Base-by-base conservation (phyloP, 2,329 filamentous ascomycete genomes). In the Blumeria hordei region DNA sequence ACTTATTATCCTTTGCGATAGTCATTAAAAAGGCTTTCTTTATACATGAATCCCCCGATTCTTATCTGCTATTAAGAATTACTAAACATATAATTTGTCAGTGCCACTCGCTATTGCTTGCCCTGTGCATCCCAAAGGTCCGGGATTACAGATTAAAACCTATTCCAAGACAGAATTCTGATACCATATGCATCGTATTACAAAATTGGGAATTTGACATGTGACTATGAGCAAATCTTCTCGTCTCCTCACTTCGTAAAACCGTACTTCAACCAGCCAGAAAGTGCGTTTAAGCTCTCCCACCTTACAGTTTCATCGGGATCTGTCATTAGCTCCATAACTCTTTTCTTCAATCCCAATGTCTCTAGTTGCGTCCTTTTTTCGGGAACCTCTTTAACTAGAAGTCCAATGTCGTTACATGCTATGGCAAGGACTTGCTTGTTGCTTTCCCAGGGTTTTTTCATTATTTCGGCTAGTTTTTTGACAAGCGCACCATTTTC, bases 261-360 rank as follows among this genome's bases (percentile, higher is more conserved):
- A 58, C 72, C 83, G 70, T 85, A 85, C 62, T 80, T 74, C 66
- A 86, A 68, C 80, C 82, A 86, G 66, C 83, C 82, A 18, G 82
- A 81, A 28, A 85, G 78, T 35, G 82, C 81, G 62, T 79, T 77
- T 69, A 86, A 68, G 65, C 78, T 82, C 69, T 86, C 82, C 80
- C 81, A 85, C 62, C 82, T 69, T 21, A 86, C 81, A 44, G 72
- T 72, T 67, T 85, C 81, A 63, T 85, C 80, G 58, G 74, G 71
- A 65, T 84, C 78, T 56, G 74, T 73, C 82, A 86, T 85, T 61
- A 85, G 66, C 64, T 79, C 78, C 80, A 86, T 84, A 43, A 85
- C 77, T 57, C 80, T 71, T 3, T 72, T 71, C 69, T 86, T 86
- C 59, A 85, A 64, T 0, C 80, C 80, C 52, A 82, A 61, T 65